Base-by-base conservation (phyloP, 1,284 basidiomycete species). In the Cerrena zonata region DNA sequence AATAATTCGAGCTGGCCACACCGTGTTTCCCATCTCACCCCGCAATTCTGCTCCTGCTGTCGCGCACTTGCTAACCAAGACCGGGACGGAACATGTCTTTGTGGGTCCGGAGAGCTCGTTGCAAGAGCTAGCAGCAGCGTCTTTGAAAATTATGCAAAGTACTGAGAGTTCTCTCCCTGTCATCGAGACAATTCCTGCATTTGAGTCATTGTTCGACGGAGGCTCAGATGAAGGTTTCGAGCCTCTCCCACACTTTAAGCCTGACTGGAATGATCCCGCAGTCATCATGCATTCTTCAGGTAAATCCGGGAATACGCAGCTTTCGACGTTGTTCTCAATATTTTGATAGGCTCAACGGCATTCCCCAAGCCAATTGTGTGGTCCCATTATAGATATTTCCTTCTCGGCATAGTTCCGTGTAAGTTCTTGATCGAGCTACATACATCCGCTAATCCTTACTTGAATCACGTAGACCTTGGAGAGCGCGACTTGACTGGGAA, bases 41-140 rank as follows among this genome's bases (percentile, higher is more conserved):
- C 62, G 71, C 23, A 74, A 75, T 55, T 74, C 72, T 2, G 55
- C 65, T 11, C 50, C 60, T 3, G 71, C 66, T 0, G 56, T 73
- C 11, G 66, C 62, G 1, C 64, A 74, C 56, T 61, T 74, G 3
- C 58, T 72, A 15, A 37, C 50, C 13, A 62, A 61, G 45, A 67
- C 63, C 19, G 50, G 49, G 1, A 58, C 63, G 11, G 42, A 30
- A 0, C 58, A 66, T 43, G 18, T 73, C 4, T 56, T 70, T 30
- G 61, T 69, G 12, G 60, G 60, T 39, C 46, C 46, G 12, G 60
- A 61, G 47, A 37, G 42, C 18, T 23, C 46, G 4, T 21, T 56
- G 15, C 54, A 58, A 36, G 55, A 58, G 19, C 51, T 61, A 1
- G 54, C 58, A n/a, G 41, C 47, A 0, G 43, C 48, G 2, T 46